These are phyloP conservation scores for Neurospora sp. DNA, from an alignment of 495 filamentous ascomycete genomes.

Conservation along the genomic window DNA sequence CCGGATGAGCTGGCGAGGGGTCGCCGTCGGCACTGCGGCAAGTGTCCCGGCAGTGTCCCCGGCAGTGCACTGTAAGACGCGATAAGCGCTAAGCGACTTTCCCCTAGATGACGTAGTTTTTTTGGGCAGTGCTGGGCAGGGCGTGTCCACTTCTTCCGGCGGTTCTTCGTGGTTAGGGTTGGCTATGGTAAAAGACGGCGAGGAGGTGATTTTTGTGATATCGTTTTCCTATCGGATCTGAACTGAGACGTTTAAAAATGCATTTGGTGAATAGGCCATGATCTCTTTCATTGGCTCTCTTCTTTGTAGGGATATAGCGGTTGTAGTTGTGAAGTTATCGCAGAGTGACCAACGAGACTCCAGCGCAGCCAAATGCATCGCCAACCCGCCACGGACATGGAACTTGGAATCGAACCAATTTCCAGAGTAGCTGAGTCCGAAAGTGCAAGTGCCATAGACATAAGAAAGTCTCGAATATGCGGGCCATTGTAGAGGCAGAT, in stretches of 20 bases:
- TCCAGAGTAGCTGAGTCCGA: background rate
- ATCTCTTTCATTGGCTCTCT: background rate
- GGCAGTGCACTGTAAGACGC: background rate
- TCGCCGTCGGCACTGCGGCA: background rate
- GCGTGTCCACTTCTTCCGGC: background rate
- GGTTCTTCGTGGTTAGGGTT: background rate
- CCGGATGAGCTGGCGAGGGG: background rate
- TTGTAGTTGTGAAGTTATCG: background rate
- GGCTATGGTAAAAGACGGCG: background rate
- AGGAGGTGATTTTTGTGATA: background rate
- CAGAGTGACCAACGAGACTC: background rate
- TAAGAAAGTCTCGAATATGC: background rate
- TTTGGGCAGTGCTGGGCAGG: background rate
- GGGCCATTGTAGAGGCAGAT: background rate
- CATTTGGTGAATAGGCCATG: background rate
- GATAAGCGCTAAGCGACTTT: background rate
- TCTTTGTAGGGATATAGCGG: background rate
- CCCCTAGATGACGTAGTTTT: background rate
- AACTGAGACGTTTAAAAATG: too few species aligned
- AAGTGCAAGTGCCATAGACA: background rate
- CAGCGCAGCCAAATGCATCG: background rate
- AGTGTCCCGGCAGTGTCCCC: background rate
- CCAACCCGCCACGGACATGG: background rate
- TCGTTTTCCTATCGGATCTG: too few species aligned
- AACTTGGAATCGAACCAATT: background rate